Percentiles rank a stretch among this genome's conserved stretches.
phyloP scores from a whole-genome alignment of 1,284 basidiomycete genomes.

The Heterobasidion parviporum region DNA sequence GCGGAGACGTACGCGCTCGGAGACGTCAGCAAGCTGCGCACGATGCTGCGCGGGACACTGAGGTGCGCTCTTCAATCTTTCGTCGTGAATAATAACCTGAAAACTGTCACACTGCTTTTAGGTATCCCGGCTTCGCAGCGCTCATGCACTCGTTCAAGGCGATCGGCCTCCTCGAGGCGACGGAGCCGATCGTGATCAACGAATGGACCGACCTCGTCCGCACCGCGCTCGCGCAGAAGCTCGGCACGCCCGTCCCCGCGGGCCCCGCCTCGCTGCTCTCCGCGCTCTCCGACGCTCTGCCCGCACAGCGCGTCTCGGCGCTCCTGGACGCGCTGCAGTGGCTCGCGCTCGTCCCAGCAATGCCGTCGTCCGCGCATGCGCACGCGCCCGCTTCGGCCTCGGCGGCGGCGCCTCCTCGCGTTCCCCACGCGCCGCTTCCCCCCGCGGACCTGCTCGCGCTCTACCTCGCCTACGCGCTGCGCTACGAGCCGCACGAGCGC shows the following conservation, averaged over 20 bases:
- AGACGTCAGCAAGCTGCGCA: slow-evolving; percentile 37
- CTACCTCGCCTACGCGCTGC: slow-evolving; percentile 69
- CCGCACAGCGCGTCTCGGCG: slow-evolving; percentile 22
- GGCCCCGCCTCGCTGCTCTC: slow-evolving; percentile 26
- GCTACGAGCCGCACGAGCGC: slow-evolving; percentile 66
- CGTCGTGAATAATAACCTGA: not conserved
- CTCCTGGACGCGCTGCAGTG: slow-evolving; percentile 49
- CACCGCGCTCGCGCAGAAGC: slow-evolving; percentile 22
- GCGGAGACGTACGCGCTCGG: slow-evolving; percentile 65
- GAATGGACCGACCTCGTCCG: slow-evolving; percentile 40
- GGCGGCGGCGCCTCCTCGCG: slow-evolving; percentile 28
- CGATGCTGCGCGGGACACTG: slow-evolving; percentile 82
- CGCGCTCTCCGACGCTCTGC: slow-evolving; percentile 33
- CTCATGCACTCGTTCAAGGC: slow-evolving; percentile 70
- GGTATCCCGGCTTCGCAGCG: slow-evolving; percentile 82
- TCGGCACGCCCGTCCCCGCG: slow-evolving; percentile 20
- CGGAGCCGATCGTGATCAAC: slow-evolving; percentile 26
- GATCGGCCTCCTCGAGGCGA: slow-evolving; percentile 63
- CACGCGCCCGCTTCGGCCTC: slow-evolving; percentile 8
- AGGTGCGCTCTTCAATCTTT: slow-evolving; percentile 33
- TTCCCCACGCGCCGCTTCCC: slow-evolving; percentile 34
- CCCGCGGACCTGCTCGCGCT: slow-evolving; percentile 78
- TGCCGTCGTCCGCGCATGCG: slow-evolving; percentile 3
- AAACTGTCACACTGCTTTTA: slow-evolving; percentile 18
- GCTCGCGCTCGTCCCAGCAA: slow-evolving; percentile 38